Conservation (phyloP, 2,329 filamentous ascomycete species). For the Cytospora paraplurivora region DNA sequence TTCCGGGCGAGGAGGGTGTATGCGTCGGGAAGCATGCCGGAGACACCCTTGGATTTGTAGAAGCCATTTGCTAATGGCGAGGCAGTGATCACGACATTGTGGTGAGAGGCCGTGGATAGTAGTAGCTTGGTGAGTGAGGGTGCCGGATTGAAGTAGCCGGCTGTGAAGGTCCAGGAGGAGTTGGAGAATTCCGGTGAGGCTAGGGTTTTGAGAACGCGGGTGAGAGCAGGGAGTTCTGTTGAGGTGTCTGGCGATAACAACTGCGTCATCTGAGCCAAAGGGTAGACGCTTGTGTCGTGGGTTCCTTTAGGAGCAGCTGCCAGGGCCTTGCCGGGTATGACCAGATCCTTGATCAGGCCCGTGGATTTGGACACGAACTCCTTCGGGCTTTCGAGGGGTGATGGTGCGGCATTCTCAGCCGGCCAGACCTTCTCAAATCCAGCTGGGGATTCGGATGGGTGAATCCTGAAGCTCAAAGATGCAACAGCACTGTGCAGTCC, state of each 20-base stretch:
- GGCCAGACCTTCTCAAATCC: slow-evolving; percentile 75
- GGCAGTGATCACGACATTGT: slow-evolving; percentile 86
- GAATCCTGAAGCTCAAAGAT: slow-evolving; percentile 78
- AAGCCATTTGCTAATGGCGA: slow-evolving; percentile 95
- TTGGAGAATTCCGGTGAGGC: slow-evolving; percentile 63
- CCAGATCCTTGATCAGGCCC: slow-evolving; percentile 64
- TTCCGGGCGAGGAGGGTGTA: slow-evolving; percentile 86
- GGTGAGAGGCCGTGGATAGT: slow-evolving; percentile 68
- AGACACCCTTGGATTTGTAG: slow-evolving; percentile 83
- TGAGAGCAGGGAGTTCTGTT: slow-evolving; percentile 84
- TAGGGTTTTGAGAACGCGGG: slow-evolving; percentile 70
- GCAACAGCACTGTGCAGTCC: slow-evolving; percentile 75
- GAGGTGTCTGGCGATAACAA: slow-evolving; percentile 78
- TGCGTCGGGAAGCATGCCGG: slow-evolving; percentile 85
- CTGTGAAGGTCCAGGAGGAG: slow-evolving; percentile 92
- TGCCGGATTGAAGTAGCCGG: slow-evolving; percentile 97
- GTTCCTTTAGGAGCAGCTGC: slow-evolving; percentile 15
- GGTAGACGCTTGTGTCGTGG: slow-evolving; percentile 75
- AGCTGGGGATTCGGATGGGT: slow-evolving; percentile 58
- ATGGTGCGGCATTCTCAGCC: slow-evolving; percentile 69
- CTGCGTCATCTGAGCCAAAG: slow-evolving; percentile 85
- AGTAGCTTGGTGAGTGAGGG: slow-evolving; percentile 79
- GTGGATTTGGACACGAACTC: slow-evolving; percentile 72
- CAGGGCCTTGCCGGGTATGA: slow-evolving; percentile 52
- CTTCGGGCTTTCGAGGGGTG: slow-evolving; percentile 70